A percentile compares a stretch with the other conserved stretches of the same genome.
phyloP scores from a whole-genome alignment of 2,329 filamentous ascomycete species.

The Seiridium cupressi region DNA sequence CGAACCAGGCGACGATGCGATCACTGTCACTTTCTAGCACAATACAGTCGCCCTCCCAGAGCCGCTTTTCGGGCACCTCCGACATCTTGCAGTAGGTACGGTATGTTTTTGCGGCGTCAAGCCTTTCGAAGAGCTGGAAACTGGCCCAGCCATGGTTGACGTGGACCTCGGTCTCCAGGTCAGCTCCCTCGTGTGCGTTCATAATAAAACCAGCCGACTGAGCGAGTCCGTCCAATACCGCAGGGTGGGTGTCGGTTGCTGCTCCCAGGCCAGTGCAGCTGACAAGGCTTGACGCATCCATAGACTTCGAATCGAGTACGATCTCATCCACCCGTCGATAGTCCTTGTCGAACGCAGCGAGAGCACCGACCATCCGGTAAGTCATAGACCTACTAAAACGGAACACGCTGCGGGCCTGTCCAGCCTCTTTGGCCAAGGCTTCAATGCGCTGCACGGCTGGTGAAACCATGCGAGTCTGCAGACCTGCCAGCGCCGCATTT shows the following conservation, averaged over 20 bases:
- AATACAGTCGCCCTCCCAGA: slow-evolving; percentile 18
- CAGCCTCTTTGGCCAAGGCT: not conserved
- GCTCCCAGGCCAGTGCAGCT: slow-evolving; percentile 14
- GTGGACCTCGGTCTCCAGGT: slow-evolving; percentile 19
- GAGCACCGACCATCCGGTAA: slow-evolving; percentile 22
- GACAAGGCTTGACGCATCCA: slow-evolving; percentile 18
- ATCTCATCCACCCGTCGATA: slow-evolving; percentile 27
- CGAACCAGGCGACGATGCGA: slow-evolving; percentile 13
- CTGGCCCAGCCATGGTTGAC: slow-evolving; percentile 23
- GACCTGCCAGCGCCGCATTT: no score
- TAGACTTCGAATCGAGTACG: slow-evolving; percentile 23
- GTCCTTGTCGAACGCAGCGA: slow-evolving; percentile 25
- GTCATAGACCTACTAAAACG: slow-evolving; percentile 45
- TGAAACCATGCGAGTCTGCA: no score
- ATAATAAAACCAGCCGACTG: slow-evolving; percentile 19
- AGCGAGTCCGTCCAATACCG: slow-evolving; percentile 18
- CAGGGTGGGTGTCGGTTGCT: slow-evolving; percentile 20
- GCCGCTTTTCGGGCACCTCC: slow-evolving; percentile 9
- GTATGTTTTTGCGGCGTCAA: slow-evolving; percentile 14
- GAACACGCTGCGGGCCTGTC: slow-evolving; percentile 1
- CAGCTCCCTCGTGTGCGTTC: slow-evolving; percentile 20
- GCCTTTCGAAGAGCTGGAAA: slow-evolving; percentile 17
- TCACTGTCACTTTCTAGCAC: slow-evolving; percentile 14
- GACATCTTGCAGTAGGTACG: slow-evolving; percentile 18
- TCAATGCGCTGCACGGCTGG: no score